Percentiles rank a stretch among this genome's conserved stretches.
phyloP scores from a whole-genome alignment of 179 eudicot species.

The Gypsophila paniculata region DNA sequence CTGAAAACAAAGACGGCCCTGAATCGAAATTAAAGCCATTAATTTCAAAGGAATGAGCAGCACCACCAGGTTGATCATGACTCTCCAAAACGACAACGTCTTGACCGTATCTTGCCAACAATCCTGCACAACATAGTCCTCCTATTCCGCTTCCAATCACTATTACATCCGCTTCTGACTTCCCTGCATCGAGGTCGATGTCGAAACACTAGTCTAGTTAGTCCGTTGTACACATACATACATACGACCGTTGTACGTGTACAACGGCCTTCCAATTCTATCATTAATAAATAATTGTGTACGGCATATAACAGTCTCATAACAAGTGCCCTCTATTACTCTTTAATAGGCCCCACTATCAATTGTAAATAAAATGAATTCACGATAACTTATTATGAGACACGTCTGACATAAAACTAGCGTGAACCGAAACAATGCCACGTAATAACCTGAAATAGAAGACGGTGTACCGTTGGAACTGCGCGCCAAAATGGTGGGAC shows the following conservation, averaged over 20 bases:
- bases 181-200: slow-evolving; percentile 46
- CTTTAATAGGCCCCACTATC: too few species aligned
- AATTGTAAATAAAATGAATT: too few species aligned
- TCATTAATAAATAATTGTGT: too few species aligned
- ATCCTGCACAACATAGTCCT: slow-evolving; percentile 88
- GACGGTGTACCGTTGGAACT: slow-evolving; percentile 27
- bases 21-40: slow-evolving; percentile 85
- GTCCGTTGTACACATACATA: too few species aligned
- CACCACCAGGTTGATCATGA: slow-evolving; percentile 88
- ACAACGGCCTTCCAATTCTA: too few species aligned
- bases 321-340: too few species aligned
- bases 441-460: slow-evolving; percentile 27
- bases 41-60: slow-evolving; percentile 84
- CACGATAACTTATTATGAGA: too few species aligned
- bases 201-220: too few species aligned
- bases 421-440: too few species aligned
- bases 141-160: slow-evolving; percentile 94
- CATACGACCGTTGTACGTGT: too few species aligned
- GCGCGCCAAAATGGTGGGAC: slow-evolving; percentile 33
- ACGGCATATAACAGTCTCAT: too few species aligned
- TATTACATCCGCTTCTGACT: slow-evolving; percentile 80
- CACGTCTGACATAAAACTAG: too few species aligned
- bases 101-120: slow-evolving; percentile 71
- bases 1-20: slow-evolving; percentile 95
- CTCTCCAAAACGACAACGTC: slow-evolving; percentile 87